Evolutionary conservation across 2,329 filamentous ascomycete genomes (phyloP).

Genomic region (Xylaria sp.): DNA sequence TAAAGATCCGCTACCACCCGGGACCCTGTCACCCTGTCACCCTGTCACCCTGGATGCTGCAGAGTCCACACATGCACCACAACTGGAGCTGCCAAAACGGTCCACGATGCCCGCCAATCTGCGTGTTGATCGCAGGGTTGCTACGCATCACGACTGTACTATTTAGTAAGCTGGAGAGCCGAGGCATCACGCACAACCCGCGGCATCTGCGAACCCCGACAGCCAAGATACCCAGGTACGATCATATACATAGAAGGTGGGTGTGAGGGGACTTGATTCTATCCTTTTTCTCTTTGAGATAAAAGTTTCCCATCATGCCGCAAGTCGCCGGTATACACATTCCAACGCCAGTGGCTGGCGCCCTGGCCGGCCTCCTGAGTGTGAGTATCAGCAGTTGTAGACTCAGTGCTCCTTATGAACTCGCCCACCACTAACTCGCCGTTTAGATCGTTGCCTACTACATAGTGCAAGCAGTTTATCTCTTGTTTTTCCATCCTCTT

Average conservation of each 20-base stretch:
- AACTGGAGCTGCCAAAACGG: neutral
- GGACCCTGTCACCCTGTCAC: no score
- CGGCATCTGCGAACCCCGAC: neutral
- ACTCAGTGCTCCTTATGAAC: neutral
- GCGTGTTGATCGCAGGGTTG: neutral
- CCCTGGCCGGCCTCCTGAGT: slow-evolving; percentile 9
- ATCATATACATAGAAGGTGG: neutral
- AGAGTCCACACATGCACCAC: neutral
- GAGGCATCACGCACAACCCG: neutral
- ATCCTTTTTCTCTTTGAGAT: neutral
- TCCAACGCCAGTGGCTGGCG: slow-evolving; percentile 12
- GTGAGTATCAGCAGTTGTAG: slow-evolving; percentile 12
- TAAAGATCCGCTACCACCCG: neutral
- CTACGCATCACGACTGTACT: neutral
- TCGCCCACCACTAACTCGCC: slow-evolving; percentile 2
- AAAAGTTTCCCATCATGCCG: slow-evolving; percentile 12
- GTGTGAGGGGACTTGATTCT: neutral
- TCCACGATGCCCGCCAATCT: slow-evolving; percentile 7
- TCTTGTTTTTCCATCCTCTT: slow-evolving; percentile 37
- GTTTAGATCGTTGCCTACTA: slow-evolving; percentile 26
- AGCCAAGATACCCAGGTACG: neutral
- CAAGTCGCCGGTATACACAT: slow-evolving; percentile 17
- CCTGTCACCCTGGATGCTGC: slow-evolving; percentile 2
- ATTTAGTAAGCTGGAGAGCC: neutral
- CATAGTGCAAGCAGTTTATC: slow-evolving; percentile 16